Evolutionary conservation across 331 rosid genomes (phyloP).

Genomic region (Cydonia oblonga): DNA sequence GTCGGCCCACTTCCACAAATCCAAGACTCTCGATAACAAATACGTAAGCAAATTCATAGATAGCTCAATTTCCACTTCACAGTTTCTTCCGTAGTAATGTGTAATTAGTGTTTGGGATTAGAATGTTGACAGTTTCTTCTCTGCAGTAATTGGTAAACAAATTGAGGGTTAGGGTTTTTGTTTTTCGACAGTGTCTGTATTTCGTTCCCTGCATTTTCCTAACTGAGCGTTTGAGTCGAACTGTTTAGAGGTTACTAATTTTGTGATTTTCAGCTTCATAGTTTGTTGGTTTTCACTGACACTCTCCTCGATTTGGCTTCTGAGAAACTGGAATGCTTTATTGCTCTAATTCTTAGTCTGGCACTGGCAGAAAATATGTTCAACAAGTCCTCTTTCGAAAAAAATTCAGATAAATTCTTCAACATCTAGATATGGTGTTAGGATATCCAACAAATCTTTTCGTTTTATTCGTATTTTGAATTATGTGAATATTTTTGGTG

Average conservation of each 20-base stretch:
- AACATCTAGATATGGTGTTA: not conserved
- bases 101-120: too few relatives aligned
- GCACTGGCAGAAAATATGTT: not conserved
- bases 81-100: too few relatives aligned
- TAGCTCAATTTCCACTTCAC: too few relatives aligned
- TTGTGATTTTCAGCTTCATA: not conserved
- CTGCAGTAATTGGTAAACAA: not conserved
- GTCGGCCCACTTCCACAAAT: slow-evolving; percentile 65
- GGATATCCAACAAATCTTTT: not conserved
- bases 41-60: too few relatives aligned
- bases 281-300: not conserved
- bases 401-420: not conserved
- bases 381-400: not conserved
- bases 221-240: not conserved
- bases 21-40: too few relatives aligned
- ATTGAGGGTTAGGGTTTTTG: not conserved
- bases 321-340: not conserved
- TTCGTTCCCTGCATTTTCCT: not conserved
- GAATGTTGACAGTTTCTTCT: not conserved
- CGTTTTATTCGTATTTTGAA: not conserved
- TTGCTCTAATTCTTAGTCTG: not conserved
- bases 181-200: not conserved
- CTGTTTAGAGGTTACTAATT: not conserved
- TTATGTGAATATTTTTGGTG: slow-evolving; percentile 6
- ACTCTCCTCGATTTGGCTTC: not conserved